Evolutionary conservation across 257 asterid species (phyloP).

Genomic region (Solanum dulcamara): DNA sequence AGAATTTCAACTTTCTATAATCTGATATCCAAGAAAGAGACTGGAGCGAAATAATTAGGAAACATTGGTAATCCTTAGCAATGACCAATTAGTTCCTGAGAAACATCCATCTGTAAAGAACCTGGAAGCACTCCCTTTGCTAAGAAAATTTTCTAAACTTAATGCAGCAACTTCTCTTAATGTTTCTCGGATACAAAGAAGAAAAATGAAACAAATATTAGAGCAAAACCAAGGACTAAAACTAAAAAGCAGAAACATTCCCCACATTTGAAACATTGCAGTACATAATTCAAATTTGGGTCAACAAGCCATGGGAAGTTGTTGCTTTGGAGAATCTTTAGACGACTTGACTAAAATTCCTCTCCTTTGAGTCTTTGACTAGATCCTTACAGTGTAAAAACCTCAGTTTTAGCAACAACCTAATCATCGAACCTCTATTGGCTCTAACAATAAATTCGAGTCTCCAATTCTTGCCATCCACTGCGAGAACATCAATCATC

Average conservation of each 20-base stretch:
- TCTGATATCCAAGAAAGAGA: not conserved
- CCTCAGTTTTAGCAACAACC: not conserved
- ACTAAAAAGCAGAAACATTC: not conserved
- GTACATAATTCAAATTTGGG: not conserved
- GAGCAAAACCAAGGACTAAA: not conserved
- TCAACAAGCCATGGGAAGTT: not conserved
- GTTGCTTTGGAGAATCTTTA: not conserved
- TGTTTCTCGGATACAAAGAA: not conserved
- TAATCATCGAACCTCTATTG: not conserved
- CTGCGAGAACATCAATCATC: not conserved
- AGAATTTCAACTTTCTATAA: not conserved
- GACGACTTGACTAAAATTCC: not conserved
- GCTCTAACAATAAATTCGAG: not conserved
- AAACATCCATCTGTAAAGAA: not conserved
- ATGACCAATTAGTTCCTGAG: not conserved
- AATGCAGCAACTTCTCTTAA: not conserved
- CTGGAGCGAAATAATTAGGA: not conserved
- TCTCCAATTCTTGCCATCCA: not conserved
- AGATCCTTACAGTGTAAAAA: not conserved
- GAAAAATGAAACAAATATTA: not conserved
- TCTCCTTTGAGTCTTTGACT: not conserved
- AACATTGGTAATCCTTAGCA: not conserved
- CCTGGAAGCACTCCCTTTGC: not conserved
- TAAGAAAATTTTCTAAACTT: not conserved
- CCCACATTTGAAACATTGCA: not conserved